These are phyloP conservation scores for Vitis hybrid DNA, from an alignment of 177 flowering plant genomes.

Conservation along the genomic window DNA sequence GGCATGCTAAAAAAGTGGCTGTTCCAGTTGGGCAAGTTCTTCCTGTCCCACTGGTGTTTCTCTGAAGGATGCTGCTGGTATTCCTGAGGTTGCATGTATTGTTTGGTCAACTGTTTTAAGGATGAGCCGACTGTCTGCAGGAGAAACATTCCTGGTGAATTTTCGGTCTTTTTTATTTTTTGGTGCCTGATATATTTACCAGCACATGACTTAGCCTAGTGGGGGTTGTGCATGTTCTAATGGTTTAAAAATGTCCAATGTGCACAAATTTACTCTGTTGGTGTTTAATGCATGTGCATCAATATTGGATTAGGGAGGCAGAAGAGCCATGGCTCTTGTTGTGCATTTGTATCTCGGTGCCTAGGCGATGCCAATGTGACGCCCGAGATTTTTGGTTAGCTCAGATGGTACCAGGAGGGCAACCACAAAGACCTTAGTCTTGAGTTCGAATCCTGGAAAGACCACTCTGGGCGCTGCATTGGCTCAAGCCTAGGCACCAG, in stretches of 20 bases:
- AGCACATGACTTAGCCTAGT: too few species aligned
- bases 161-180: background rate
- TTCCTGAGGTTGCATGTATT: slow-evolving; percentile 97
- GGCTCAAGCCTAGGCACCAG: too few species aligned
- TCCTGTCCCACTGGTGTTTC: slow-evolving; percentile 83
- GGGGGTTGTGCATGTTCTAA: background rate
- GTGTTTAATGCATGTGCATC: background rate
- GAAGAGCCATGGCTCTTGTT: too few species aligned
- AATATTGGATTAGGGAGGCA: background rate
- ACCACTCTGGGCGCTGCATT: too few species aligned
- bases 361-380: too few species aligned
- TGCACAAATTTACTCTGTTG: background rate
- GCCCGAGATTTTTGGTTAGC: too few species aligned
- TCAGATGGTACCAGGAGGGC: too few species aligned
- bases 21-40: slow-evolving; percentile 87
- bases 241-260: background rate
- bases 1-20: slow-evolving; percentile 93
- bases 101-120: slow-evolving; percentile 78
- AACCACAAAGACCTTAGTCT: too few species aligned
- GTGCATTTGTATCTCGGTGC: too few species aligned
- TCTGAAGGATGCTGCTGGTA: slow-evolving; percentile 75
- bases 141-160: slow-evolving; percentile 82
- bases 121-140: slow-evolving; percentile 73
- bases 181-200: background rate
- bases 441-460: too few species aligned